Conservation (phyloP, 345 rosid species). For the Pistacia atlantica region DNA sequence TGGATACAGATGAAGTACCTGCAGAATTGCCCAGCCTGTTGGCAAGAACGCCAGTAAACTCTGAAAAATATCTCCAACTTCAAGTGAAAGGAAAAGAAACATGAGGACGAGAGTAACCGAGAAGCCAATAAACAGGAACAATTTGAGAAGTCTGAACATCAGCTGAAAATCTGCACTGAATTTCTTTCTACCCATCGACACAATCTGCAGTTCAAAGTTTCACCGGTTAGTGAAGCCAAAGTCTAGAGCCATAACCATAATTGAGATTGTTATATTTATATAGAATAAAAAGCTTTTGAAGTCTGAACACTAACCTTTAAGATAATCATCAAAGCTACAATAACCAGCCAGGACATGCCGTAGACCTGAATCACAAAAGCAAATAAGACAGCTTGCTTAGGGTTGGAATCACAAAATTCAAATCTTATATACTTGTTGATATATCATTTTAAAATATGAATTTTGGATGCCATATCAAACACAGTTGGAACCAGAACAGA, state of each 20-base stretch:
- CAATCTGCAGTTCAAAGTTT: constrained; percentile 54
- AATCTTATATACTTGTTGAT: too few relatives aligned
- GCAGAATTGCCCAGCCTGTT: constrained; percentile 92
- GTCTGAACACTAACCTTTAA: constrained; percentile 56
- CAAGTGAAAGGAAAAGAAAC: constrained; percentile 73
- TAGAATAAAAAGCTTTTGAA: background rate
- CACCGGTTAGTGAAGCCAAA: background rate
- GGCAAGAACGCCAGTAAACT: constrained; percentile 85
- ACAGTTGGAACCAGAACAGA: constrained; percentile 4
- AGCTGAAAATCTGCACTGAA: constrained; percentile 97
- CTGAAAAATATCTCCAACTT: constrained; percentile 83
- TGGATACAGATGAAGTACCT: constrained; percentile 32
- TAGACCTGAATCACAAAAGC: constrained; percentile 54
- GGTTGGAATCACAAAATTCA: too few relatives aligned
- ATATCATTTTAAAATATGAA: background rate
- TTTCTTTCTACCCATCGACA: constrained; percentile 93
- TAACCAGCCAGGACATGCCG: constrained; percentile 92
- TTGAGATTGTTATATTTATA: background rate
- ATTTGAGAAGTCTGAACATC: constrained; percentile 86
- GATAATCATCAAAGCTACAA: constrained; percentile 73
- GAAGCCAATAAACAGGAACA: constrained; percentile 68
- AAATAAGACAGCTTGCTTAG: constrained; percentile 8
- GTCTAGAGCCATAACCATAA: constrained; percentile 3
- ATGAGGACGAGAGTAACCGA: constrained; percentile 60
- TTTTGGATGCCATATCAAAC: background rate